Evolutionary conservation across 495 filamentous ascomycete genomes (phyloP).

Genomic region (Diplogelasinospora grovesii): DNA sequence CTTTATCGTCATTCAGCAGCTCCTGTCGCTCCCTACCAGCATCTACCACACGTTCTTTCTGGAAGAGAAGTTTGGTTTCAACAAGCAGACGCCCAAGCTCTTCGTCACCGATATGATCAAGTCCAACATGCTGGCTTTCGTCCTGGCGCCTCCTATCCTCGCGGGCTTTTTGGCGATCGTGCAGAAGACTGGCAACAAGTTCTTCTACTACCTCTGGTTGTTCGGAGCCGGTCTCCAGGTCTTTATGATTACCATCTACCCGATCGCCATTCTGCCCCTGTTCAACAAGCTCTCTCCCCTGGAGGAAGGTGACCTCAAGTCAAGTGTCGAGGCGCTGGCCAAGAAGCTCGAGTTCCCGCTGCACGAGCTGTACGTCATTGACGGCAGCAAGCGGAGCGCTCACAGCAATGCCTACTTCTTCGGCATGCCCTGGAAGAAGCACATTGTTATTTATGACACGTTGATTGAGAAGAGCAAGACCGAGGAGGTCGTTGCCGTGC

Average conservation of each 20-base stretch:
- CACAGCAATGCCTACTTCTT: slow-evolving; percentile 99
- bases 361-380: slow-evolving; percentile 86
- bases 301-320: slow-evolving; percentile 78
- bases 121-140: slow-evolving; percentile 71
- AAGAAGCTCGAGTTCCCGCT: slow-evolving; percentile 84
- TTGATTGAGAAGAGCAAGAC: slow-evolving; percentile 89
- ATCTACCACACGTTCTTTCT: slow-evolving; percentile 94
- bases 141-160: slow-evolving; percentile 77
- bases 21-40: slow-evolving; percentile 69
- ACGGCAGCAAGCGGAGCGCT: slow-evolving; percentile 93
- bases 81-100: slow-evolving; percentile 87
- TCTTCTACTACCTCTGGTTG: slow-evolving; percentile 97
- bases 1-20: slow-evolving; percentile 73
- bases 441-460: slow-evolving; percentile 98
- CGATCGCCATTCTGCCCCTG: slow-evolving; percentile 84
- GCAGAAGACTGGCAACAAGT: slow-evolving; percentile 80
- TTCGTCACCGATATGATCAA: slow-evolving; percentile 93
- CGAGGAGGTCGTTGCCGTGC: slow-evolving; percentile 87
- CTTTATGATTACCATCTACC: slow-evolving; percentile 93
- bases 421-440: slow-evolving; percentile 98
- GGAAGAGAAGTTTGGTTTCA: slow-evolving; percentile 97
- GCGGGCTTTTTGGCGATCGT: slow-evolving; percentile 86
- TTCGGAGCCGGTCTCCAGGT: slow-evolving; percentile 83
- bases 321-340: slow-evolving; percentile 77
- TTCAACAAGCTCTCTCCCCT: slow-evolving; percentile 98